Base-by-base conservation (phyloP, 2,329 filamentous ascomycete genomes). In the Ciborinia camelliae region DNA sequence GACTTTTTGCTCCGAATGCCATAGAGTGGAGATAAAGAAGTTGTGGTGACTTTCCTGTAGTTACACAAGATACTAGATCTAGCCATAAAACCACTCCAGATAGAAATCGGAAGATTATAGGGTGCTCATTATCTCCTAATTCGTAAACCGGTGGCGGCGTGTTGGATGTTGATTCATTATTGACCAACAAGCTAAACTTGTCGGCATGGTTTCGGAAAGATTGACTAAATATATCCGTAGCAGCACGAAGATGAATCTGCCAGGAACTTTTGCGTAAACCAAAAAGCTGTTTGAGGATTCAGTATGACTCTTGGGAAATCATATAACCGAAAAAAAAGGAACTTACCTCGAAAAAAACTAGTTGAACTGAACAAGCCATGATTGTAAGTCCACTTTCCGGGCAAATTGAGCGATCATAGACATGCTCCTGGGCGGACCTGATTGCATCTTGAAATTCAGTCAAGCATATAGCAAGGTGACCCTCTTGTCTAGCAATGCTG, bases 361-460 rank as follows among this genome's bases (percentile, higher is more conserved):
- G 77, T 71, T 85, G 82, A 41, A 83, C 71, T 68, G 84, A 80
- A 70, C 79, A 80, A 70, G 82, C 79, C 70, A 85, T 76, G 26
- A 82, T 77, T 9, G 75, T 70, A 62, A 68, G 70, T 68, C 47
- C 71, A 70, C 59, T 68, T 39, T 67, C 69, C n/a, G 62, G 48
- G n/a, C 53, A 51, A 26, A 26, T 14, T 6, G 30, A 23, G 20
- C 4, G 4, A 4, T 48, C 47, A 28, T 61, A 20, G n/a, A 63
- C 47, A 18, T 52, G 66, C 30, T 70, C 60, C 48, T 71, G 70
- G 37, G 77, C 69, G 4, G 71, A 68, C 39, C 70, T 70, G 39
- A 78, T 75, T 32, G 43, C 53, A 35, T 64, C 35, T 20, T 59
- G 62, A 50, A 64, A 64, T 32, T 59, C 43, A 39, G 12, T 23